Evolutionary conservation across 805 yeast genomes (phyloP).

Genomic region (Myxozyma neglecta): DNA sequence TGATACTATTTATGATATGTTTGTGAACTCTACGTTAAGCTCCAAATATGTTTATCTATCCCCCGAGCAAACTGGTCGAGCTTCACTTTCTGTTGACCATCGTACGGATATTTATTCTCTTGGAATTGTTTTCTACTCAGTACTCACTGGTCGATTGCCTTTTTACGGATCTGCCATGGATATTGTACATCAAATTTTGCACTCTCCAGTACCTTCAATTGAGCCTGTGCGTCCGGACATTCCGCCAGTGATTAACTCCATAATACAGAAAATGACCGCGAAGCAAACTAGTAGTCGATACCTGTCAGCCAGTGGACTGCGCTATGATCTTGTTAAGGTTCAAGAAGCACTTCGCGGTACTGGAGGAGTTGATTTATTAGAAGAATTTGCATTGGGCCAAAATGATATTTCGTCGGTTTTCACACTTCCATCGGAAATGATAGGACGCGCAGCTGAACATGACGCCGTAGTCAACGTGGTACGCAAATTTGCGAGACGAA

Average conservation of each 20-base stretch:
- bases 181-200: conserved; percentile 24
- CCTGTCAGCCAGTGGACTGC: conserved; percentile 27
- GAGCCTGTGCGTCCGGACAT: conserved; percentile 27
- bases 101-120: conserved; percentile 34
- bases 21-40: conserved; percentile 14
- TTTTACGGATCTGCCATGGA: conserved; percentile 31
- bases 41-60: conserved; percentile 24
- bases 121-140: conserved; percentile 30
- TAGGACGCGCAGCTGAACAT: conserved; percentile 25
- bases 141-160: conserved; percentile 29
- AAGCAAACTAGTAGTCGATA: conserved; percentile 28
- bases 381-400: conserved; percentile 22
- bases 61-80: conserved; percentile 34
- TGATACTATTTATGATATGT: conserved; percentile 9
- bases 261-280: conserved; percentile 31
- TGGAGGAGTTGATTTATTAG: neutral
- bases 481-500: conserved; percentile 19
- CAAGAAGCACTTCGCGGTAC: conserved; percentile 9
- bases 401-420: conserved; percentile 28
- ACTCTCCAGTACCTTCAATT: conserved; percentile 29
- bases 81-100: conserved; percentile 25
- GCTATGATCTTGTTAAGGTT: conserved; percentile 18
- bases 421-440: conserved; percentile 22
- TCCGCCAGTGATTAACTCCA: conserved; percentile 21
- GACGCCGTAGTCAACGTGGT: conserved; percentile 8